Evolutionary conservation across 2,329 filamentous ascomycete genomes (phyloP), one percentile per base, ranked within the genome.

Genomic region (Fusarium sp.): DNA sequence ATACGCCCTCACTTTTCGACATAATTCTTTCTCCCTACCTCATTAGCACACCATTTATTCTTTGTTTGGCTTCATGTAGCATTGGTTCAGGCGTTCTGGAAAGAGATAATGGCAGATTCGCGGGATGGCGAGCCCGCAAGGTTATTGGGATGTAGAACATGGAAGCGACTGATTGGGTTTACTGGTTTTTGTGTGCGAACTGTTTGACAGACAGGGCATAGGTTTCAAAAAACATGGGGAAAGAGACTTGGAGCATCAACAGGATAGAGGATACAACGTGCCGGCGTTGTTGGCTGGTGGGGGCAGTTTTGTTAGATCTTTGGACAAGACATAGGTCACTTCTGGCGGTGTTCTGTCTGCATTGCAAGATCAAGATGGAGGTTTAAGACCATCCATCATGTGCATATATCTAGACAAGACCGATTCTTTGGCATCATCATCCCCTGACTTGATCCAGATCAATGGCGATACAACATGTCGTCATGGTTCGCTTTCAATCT

Each of bases 61-160:
- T 58, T 58, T 57, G 24, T 50, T 63, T 46, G 45, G 56, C 54
- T 59, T 49, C 44, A 46, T 26, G 52, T 43, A 59, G 63, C 69
- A 62, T 63, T 67, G 58, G 66, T 62, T 38, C 22, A 53, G 72
- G 72, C 69, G 72, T 72, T 73, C 74, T 51, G 67, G 69, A 58
- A 63, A 65, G 66, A 62, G 42, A 53, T 34, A 44, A 48, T 40
- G 50, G 38, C 40, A 56, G 42, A 44, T 66, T 63, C 40, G 63
- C 46, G 53, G 59, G 56, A 70, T 70, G 66, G 62, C 56, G 38
- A 67, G 34, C 38, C 48, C 22, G 40, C 62, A 39, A 56, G 43
- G 42, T 45, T 46, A 54, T 48, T 43, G 50, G 40, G 51, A 55
- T 63, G 66, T 66, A 67, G 57, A 50, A 51, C 62, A 69, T 61